These are phyloP conservation scores for Corylus heterophylla DNA, from an alignment of 306 rosid genomes.

Conservation along the genomic window DNA sequence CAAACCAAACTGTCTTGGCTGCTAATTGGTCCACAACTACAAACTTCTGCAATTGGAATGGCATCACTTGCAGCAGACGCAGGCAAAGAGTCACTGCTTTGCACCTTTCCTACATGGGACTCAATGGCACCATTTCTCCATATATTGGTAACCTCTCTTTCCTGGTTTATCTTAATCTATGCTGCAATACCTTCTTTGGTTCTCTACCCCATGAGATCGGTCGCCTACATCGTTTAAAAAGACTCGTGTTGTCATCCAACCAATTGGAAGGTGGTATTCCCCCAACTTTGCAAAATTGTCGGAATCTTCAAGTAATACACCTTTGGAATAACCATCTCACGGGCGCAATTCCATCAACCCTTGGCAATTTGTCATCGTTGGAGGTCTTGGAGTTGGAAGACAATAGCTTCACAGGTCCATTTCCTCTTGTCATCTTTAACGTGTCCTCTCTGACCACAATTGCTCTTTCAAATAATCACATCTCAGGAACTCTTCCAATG, in stretches of 20 bases:
- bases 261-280: neutral
- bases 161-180: neutral
- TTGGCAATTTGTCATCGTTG: neutral
- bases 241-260: fast-evolving
- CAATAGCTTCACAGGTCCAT: neutral
- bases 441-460: neutral
- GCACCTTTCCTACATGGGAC: neutral
- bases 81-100: neutral
- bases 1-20: neutral
- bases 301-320: neutral
- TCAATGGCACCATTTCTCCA: neutral
- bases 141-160: slow-evolving; percentile 6
- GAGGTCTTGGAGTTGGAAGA: fast-evolving
- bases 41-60: neutral
- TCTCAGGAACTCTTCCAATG: neutral
- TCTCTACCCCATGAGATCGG: neutral
- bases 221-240: neutral
- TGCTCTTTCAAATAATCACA: neutral
- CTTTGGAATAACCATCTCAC: neutral
- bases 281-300: neutral
- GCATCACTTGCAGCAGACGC: neutral
- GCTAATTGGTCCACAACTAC: neutral
- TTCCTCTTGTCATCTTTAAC: neutral
- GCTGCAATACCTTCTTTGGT: neutral
- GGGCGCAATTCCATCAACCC: neutral